These are phyloP conservation scores for Cyberlindnera subsufficiens DNA, from an alignment of 805 yeast genomes.

Conservation along the genomic window DNA sequence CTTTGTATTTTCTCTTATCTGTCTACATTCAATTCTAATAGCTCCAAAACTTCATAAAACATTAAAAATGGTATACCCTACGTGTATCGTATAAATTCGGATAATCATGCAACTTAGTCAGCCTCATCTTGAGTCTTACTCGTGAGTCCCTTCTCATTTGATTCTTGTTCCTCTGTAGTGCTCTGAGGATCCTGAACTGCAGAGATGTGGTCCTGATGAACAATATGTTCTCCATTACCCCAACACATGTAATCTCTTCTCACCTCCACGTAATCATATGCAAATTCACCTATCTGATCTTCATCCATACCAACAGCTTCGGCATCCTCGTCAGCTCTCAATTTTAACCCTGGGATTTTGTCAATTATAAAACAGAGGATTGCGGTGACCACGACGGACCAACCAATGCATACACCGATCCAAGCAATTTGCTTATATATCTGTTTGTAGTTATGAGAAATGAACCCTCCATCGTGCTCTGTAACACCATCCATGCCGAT, in stretches of 20 bases:
- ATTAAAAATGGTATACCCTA: no score
- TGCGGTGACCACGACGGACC: slow-evolving; percentile 70
- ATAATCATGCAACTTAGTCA: no score
- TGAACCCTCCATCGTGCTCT: slow-evolving; percentile 87
- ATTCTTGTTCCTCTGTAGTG: no score
- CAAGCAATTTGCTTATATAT: slow-evolving; percentile 86
- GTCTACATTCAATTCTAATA: not conserved
- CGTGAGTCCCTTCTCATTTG: no score
- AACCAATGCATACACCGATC: slow-evolving; percentile 68
- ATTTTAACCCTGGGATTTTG: slow-evolving; percentile 72
- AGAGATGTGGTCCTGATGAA: not conserved
- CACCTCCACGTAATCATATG: slow-evolving; percentile 97
- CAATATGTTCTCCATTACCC: slow-evolving; percentile 24
- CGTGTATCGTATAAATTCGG: no score
- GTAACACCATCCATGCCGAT: slow-evolving; percentile 87
- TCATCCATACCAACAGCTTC: slow-evolving; percentile 92
- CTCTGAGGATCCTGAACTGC: not conserved
- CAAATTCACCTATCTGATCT: slow-evolving; percentile 96
- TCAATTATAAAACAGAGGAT: slow-evolving; percentile 68
- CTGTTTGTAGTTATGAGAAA: slow-evolving; percentile 85
- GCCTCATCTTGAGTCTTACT: no score
- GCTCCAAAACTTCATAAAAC: no score
- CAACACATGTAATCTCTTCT: slow-evolving; percentile 75
- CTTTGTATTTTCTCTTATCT: no score
- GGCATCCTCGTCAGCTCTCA: slow-evolving; percentile 78